Base-by-base conservation (phyloP, 371 early-diverging fungal genomes). In the Gilbertella persicaria region DNA sequence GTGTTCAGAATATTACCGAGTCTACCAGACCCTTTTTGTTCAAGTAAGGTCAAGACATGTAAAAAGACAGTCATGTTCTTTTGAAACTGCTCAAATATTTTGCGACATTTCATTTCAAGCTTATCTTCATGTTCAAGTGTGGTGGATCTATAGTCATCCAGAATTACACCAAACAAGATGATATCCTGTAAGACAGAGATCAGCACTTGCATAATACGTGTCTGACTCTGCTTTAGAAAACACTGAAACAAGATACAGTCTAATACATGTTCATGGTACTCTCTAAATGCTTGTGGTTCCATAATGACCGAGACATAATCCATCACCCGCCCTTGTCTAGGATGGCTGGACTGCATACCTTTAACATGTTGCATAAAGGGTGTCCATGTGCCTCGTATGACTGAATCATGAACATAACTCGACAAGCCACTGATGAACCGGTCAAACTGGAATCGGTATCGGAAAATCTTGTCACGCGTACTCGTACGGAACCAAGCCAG, bases 221-320 rank as follows among this genome's bases (percentile, higher is more conserved):
- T 63, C 40, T 80, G 81, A 45, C 67, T 74, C 36, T 60, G 63
- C 50, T 79, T 79, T 39, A 79, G 52, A 16, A 83, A 69, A 14
- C 81, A 75, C 38, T 70, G 78, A 23, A 66, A 62, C 26, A 83
- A 42, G 53, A 83, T 75, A n/a, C 67, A 71, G 50, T 83, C 79
- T 24, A 79, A 50, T 14, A 83, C 49, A 23, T 69, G 67, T 21
- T 79, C 75, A 35, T 80, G 81, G 39, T 75, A 79, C 5, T 65
- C 60, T 6, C 67, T 62, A 54, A 80, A 50, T 23, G 69, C 57
- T 4, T 71, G 60, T 21, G 74, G 60, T 20, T 73, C 73, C 68
- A 71, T 67, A 9, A 62, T 66, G 19, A 50, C 44, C 13, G 65
- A 58, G 7, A 53, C 52, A 35, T 53, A 49, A 12, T 54, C 57